Conservation (phyloP, 768 basidiomycete genomes). For the Panus rudis region DNA sequence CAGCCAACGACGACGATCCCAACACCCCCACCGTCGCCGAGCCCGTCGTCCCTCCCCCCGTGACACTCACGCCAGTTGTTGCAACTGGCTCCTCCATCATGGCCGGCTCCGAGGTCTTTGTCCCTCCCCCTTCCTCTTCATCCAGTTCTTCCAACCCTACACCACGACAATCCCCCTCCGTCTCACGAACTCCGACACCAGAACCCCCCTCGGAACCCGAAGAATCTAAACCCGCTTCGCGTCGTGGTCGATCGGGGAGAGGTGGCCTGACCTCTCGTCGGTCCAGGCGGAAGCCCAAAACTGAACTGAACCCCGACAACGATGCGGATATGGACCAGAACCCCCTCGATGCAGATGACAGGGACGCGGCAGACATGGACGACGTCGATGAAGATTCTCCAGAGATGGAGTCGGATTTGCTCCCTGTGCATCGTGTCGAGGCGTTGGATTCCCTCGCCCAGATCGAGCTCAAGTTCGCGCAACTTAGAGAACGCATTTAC, state of each 20-base stretch:
- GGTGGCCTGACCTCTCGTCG: constrained; percentile 5
- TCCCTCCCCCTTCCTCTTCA: constrained; percentile 31
- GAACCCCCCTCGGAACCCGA: constrained; percentile 21
- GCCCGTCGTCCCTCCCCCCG: constrained; percentile 15
- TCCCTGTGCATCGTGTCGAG: constrained; percentile 78
- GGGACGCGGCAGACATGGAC: constrained; percentile 29
- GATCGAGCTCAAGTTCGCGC: constrained; percentile 91
- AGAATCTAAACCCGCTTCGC: constrained; percentile 4
- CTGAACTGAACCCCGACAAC: constrained; percentile 13
- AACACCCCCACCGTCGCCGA: no score
- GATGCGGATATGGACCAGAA: constrained; percentile 25
- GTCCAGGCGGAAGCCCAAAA: constrained; percentile 10
- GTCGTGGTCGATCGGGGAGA: constrained; percentile 6
- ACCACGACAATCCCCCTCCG: constrained; percentile 25
- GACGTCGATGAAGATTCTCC: constrained; percentile 35
- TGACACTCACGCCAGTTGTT: constrained; percentile 26
- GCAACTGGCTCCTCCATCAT: constrained; percentile 43
- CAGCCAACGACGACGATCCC: no score
- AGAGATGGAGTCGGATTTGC: constrained; percentile 60
- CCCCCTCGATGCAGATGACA: constrained; percentile 20
- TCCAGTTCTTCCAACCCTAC: constrained; percentile 24
- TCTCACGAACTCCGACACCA: constrained; percentile 38
- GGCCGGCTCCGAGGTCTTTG: constrained; percentile 35
- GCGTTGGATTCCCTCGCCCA: constrained; percentile 81
- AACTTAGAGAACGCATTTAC: constrained; percentile 80